Evolutionary conservation across 2,329 filamentous ascomycete genomes (phyloP), one percentile per base, ranked within the genome.

Genomic region (Fusarium dimerum): DNA sequence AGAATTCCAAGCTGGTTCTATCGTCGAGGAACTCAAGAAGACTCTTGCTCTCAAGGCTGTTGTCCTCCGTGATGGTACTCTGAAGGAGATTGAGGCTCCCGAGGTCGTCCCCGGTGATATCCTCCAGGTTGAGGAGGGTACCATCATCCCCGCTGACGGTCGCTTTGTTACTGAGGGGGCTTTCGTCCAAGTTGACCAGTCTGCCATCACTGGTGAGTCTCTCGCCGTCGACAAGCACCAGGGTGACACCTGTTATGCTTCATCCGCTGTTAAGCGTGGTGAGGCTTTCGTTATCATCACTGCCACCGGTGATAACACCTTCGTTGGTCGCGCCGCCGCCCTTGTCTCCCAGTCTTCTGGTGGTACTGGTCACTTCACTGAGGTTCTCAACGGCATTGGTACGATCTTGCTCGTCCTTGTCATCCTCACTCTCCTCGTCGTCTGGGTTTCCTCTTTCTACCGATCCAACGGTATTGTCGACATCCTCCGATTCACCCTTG

Each of bases 21-120:
- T 95, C 59, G 90, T 96, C 75, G 90, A 93, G 45, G 90, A 94
- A 71, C 76, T 96, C 67, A 95, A 95, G 80, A 92, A 94, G 78
- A 93, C 89, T 49, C 83, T 95, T 39, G 91, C 91, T 51, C 83
- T 95, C 45, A 94, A 92, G 81, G 90, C 91, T 69, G 86, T 90
- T 42, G 90, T 95, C 63, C 83, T 94, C 70, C 89, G 92, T 79
- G 88, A 93, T 70, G 89, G 73, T 42, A 79, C 81, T 51, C 81
- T 92, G 56, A 82, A 85, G 73, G 90, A 96, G 73, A 79, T 95
- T 56, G 88, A 92, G 76, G 88, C 90, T 56, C 84, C 88, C 48
- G 87, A 92, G 65, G 88, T 96, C 59, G 91, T 96, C 57, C 90
- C 91, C 62, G 91, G 91, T 73, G 91, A 96, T 78, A 92, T 96